These are phyloP conservation scores for Hanseniaspora occidentalis DNA, from an alignment of 805 yeast species.

Conservation along the genomic window DNA sequence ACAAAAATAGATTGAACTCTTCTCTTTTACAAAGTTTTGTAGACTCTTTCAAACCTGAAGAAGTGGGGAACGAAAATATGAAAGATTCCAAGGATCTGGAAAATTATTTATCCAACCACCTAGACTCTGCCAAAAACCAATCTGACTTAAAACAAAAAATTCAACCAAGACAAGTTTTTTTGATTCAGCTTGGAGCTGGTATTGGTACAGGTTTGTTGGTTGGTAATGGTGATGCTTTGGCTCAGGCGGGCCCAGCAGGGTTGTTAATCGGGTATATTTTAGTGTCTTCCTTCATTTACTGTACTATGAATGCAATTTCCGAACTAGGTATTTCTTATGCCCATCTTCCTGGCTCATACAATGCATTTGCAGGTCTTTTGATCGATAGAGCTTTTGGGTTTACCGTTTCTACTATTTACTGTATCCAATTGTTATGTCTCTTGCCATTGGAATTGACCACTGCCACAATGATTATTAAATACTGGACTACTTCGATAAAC, in stretches of 20 bases:
- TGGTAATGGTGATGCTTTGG: slow-evolving; percentile 49
- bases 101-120: neutral
- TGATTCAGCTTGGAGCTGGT: slow-evolving; percentile 58
- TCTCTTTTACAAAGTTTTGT: slow-evolving; percentile 1
- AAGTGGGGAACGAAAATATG: neutral
- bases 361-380: slow-evolving; percentile 36
- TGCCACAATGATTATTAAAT: slow-evolving; percentile 41
- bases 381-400: slow-evolving; percentile 46
- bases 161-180: slow-evolving; percentile 35
- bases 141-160: neutral
- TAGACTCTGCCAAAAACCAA: neutral
- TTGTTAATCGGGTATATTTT: slow-evolving; percentile 42
- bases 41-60: slow-evolving; percentile 4
- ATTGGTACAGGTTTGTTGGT: slow-evolving; percentile 61
- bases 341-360: slow-evolving; percentile 42
- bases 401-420: slow-evolving; percentile 40
- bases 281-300: slow-evolving; percentile 45
- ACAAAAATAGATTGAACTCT: neutral
- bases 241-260: slow-evolving; percentile 54
- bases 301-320: slow-evolving; percentile 43
- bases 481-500: slow-evolving; percentile 41
- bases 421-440: slow-evolving; percentile 42
- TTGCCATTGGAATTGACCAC: slow-evolving; percentile 51
- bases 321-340: slow-evolving; percentile 37
- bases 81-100: neutral